A percentile compares a stretch with the other conserved stretches of the same genome.
Evolutionary conservation across 441 rosid genomes (phyloP).

Genomic region (Gossypium davidsonii): DNA sequence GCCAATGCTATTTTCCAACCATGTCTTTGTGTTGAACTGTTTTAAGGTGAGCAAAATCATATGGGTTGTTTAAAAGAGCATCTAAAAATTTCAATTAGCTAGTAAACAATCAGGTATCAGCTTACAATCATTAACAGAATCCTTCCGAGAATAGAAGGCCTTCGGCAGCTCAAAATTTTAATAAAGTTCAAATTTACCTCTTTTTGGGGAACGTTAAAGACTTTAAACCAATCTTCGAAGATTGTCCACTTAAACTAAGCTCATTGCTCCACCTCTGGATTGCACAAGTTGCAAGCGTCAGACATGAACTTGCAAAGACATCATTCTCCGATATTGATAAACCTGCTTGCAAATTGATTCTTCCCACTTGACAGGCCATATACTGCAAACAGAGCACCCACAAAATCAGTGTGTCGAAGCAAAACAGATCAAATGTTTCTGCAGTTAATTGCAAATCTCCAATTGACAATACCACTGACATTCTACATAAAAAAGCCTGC

Average conservation of each 20-base stretch:
- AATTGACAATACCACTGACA: neutral
- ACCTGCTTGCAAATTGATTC: conserved; percentile 28
- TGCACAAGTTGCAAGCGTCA: conserved; percentile 24
- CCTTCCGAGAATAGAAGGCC: neutral
- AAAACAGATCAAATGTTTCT: neutral
- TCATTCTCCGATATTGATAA: conserved; percentile 29
- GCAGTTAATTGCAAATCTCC: neutral
- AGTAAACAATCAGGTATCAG: neutral
- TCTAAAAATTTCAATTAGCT: neutral
- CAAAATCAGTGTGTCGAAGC: neutral
- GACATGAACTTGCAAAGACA: conserved; percentile 27
- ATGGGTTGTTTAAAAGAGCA: conserved; percentile 2
- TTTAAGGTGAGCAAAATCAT: neutral
- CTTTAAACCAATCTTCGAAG: conserved; percentile 29
- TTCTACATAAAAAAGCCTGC: neutral
- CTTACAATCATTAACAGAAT: neutral
- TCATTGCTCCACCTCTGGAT: conserved; percentile 27
- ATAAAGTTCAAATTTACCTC: conserved; percentile 26
- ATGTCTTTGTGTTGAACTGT: conserved; percentile 40
- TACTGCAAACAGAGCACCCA: conserved; percentile 18
- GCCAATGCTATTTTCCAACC: conserved; percentile 58
- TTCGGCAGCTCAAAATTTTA: neutral
- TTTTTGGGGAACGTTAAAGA: conserved; percentile 23
- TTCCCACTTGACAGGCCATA: conserved; percentile 53
- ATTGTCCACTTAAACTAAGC: conserved; percentile 26